Evolutionary conservation across 345 rosid genomes (phyloP), one percentile per base, ranked within the genome.

Genomic region (Kernera saxatilis): DNA sequence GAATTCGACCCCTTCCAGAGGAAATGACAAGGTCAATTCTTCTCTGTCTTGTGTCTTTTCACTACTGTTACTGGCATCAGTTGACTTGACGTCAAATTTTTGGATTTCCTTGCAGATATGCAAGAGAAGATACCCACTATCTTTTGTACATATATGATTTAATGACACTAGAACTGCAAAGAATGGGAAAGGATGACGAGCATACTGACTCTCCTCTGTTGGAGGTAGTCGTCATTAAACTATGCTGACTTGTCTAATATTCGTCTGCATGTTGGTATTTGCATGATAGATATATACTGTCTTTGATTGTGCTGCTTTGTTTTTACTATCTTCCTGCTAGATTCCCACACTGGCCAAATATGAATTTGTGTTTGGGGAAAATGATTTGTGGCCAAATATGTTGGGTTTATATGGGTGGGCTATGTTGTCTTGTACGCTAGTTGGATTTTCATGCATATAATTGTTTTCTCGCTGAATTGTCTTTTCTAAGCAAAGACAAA

Each of bases 121-220:
- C 90, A 63, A 84, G 98, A 81, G 98, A 94, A 76, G 99, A 91
- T 72, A 94, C 99, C 18, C 98, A 94, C 85, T 94, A 88, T 78
- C 81, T 89, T 54, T 77, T 94, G 82, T 82, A 87, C 78, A 87
- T 94, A 14, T 87, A 82, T 82, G 98, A 94, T 78, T 9, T 82
- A 71, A 89, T 91, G 85, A 89, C 78, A 75, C 74, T 64, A 27
- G 61, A 78, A 64, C 65, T 91, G 80, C 76, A 73, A 27, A 71
- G 82, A 44, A 40, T 82, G 81, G 79, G 83, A 17, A 80, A 70
- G 56, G 83, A 80, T 49, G 33, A 73, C 37, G 96, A 73, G 71
- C 71, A 69, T 50, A 60, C 79, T 12, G 93, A 85, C 84, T 61
- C 82, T 58, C 84, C 90, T 60, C 67, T 94, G 68, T 40, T 82